Evolutionary conservation across 2,329 filamentous ascomycete genomes (phyloP).

Genomic region (Pezicula radicicola): DNA sequence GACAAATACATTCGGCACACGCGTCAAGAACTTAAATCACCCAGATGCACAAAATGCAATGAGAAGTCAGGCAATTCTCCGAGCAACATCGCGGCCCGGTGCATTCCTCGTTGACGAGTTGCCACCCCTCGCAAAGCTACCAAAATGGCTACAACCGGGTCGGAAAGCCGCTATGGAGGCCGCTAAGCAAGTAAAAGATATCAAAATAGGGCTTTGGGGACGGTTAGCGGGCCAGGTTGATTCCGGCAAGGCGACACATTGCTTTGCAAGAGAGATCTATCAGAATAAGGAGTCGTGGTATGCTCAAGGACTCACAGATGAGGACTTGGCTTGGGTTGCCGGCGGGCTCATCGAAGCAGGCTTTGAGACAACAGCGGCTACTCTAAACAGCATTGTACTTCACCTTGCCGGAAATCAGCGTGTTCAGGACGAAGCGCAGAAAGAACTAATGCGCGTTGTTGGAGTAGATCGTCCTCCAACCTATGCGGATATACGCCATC

Average conservation of each 20-base stretch:
- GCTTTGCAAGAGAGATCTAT: conserved; percentile 38
- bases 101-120: conserved; percentile 33
- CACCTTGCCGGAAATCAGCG: not conserved
- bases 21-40: conserved; percentile 4
- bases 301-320: conserved; percentile 11
- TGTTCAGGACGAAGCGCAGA: conserved; percentile 42
- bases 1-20: conserved; percentile 11
- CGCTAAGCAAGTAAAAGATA: conserved; percentile 12
- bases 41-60: conserved; percentile 21
- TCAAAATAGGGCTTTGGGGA: conserved; percentile 33
- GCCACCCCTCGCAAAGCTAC: conserved; percentile 25
- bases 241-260: conserved; percentile 31
- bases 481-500: conserved; percentile 37
- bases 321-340: conserved; percentile 29
- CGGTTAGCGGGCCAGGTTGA: conserved; percentile 29
- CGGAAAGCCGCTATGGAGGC: too few species aligned
- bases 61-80: conserved; percentile 6
- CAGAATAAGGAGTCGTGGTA: conserved; percentile 33
- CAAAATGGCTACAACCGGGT: too few species aligned
- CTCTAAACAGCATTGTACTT: conserved; percentile 7
- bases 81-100: conserved; percentile 33
- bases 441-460: conserved; percentile 45
- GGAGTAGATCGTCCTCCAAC: conserved; percentile 41
- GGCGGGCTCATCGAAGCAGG: conserved; percentile 38
- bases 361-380: conserved; percentile 28